A percentile compares a stretch with the other conserved stretches of the same genome.
phyloP scores from a whole-genome alignment of 176 grass and related monocot species.

The Leersia perrieri region DNA sequence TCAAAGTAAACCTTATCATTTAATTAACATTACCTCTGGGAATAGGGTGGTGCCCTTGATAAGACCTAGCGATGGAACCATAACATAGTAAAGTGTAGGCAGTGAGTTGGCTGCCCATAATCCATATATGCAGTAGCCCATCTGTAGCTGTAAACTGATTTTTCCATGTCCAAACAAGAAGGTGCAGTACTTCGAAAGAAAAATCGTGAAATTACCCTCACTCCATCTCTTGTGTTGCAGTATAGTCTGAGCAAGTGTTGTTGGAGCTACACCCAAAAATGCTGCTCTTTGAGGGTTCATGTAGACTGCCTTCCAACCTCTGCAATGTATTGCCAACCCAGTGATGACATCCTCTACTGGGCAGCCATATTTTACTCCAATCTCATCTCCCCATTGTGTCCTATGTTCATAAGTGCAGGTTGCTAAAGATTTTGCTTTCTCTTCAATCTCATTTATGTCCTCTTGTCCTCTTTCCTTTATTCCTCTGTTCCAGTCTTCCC shows the following conservation, averaged over 20 bases:
- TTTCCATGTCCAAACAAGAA: conserved; percentile 61
- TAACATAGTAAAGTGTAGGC: conserved; percentile 59
- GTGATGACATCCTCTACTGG: conserved; percentile 79
- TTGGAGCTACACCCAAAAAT: conserved; percentile 63
- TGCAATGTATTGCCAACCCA: conserved; percentile 70
- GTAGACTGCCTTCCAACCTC: conserved; percentile 73
- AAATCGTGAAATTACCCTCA: conserved; percentile 55
- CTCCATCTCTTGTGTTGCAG: conserved; percentile 93
- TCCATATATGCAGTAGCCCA: conserved; percentile 55
- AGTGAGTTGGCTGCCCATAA: conserved; percentile 66
- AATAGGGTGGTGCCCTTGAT: conserved; percentile 63
- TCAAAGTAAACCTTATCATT: neutral
- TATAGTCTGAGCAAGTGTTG: conserved; percentile 62
- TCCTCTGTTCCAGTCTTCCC: conserved; percentile 53
- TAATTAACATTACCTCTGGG: conserved; percentile 53
- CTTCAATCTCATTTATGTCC: conserved; percentile 34
- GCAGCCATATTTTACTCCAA: conserved; percentile 74
- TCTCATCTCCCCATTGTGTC: conserved; percentile 64
- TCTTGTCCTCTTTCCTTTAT: neutral
- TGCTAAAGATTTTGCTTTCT: conserved; percentile 46
- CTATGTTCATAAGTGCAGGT: conserved; percentile 59
- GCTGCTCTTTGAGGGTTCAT: conserved; percentile 45
- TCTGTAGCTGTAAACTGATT: conserved; percentile 51
- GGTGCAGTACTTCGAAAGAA: conserved; percentile 65
- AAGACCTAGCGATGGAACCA: conserved; percentile 63